Base-by-base conservation (phyloP, 306 rosid genomes). In the Gleditsia sinensis region DNA sequence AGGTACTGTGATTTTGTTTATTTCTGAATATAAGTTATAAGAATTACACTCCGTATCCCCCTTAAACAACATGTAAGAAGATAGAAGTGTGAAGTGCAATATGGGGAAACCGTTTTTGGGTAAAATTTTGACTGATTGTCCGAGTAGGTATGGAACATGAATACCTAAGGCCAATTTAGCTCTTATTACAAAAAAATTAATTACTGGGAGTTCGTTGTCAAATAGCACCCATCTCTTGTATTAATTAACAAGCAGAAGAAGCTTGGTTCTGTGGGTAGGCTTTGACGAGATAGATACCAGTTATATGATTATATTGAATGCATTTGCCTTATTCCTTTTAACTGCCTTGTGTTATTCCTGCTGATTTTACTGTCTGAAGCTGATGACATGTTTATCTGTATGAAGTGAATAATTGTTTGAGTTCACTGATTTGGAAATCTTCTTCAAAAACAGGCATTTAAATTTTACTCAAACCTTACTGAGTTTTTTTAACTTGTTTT, bases 401-500 rank as follows among this genome's bases (percentile, higher is more conserved):
- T 49, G 5, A 5, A 27, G 53, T 51, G 9, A 46, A 32, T 7
- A 17, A 5, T 23, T 21, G 19, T 30, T 34, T 42, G 27, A 13
- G 17, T 50, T n/a, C 13, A n/a, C 42, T 19, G 28, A 17, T 71
- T 24, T 11, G 60, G 7, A 4, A 19, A 60, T 20, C 33, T 43
- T 20, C 17, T 45, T 48, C 2, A 0, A 9, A 40, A 10, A 9
- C 45, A 6, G 16, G 55, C 51, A 3, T 49, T 1, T 49, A 19
- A n/a, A 9, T 40, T 40, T 40, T 11, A 40, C 3, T 10, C 10
- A n/a, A 6, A 34, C 28, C 36, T 24, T 27, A 10, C 61, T 23
- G 55, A 42, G 71, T 49, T 58, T 32, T 30, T n/a, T 28, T 48
- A 48, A 34, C 50, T 69, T 24, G 53, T 39, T 65, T 63, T 46